Conservation (phyloP, 2,329 filamentous ascomycete species). For the Aspergillus glaucus region DNA sequence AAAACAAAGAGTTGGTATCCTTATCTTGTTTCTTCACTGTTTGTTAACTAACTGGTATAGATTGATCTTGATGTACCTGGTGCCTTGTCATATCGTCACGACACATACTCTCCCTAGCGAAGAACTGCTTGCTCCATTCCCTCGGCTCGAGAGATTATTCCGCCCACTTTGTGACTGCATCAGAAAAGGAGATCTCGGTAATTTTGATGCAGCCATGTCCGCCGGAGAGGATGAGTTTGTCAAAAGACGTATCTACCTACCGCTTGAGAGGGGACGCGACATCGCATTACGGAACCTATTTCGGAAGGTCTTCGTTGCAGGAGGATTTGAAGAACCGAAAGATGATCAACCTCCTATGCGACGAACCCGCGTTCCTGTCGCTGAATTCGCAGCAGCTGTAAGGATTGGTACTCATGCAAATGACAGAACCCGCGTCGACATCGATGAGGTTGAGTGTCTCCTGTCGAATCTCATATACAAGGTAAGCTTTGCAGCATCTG, state of each 20-base stretch:
- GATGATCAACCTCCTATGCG: slow-evolving; percentile 57
- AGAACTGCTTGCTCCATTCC: slow-evolving; percentile 65
- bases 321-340: slow-evolving; percentile 73
- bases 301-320: slow-evolving; percentile 80
- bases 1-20: slow-evolving; percentile 69
- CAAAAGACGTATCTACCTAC: slow-evolving; percentile 86
- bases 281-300: slow-evolving; percentile 87
- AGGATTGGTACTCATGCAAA: slow-evolving; percentile 57
- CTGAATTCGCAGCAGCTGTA: slow-evolving; percentile 79
- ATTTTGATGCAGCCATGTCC: slow-evolving; percentile 75
- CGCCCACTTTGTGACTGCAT: slow-evolving; percentile 72
- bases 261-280: slow-evolving; percentile 84
- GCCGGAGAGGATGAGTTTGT: slow-evolving; percentile 89
- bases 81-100: slow-evolving; percentile 86
- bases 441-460: slow-evolving; percentile 91
- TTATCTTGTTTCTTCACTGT: background rate
- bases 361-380: slow-evolving; percentile 70
- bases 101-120: slow-evolving; percentile 74
- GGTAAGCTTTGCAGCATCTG: slow-evolving; percentile 47
- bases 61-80: slow-evolving; percentile 87
- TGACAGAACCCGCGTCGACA: slow-evolving; percentile 59
- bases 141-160: slow-evolving; percentile 70
- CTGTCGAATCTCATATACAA: slow-evolving; percentile 98
- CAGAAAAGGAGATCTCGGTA: slow-evolving; percentile 70
- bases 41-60: slow-evolving; percentile 41